Conservation (phyloP, 2,329 filamentous ascomycete genomes). For the Plenodomus tracheiphilus region DNA sequence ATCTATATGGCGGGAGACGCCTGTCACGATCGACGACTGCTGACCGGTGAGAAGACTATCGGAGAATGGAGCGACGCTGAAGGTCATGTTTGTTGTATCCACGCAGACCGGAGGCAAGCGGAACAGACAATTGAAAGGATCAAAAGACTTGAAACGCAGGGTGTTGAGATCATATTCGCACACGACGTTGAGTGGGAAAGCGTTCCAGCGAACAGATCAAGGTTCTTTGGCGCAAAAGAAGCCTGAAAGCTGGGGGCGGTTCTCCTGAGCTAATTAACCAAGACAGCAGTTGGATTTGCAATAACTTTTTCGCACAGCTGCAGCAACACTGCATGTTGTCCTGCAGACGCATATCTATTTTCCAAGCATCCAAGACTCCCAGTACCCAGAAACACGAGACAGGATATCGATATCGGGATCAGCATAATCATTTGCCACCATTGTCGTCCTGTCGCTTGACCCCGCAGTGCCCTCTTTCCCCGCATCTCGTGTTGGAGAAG, state of each 20-base stretch:
- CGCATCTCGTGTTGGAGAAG: neutral
- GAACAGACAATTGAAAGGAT: constrained; percentile 51
- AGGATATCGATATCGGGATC: neutral
- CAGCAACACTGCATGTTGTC: too few relatives aligned
- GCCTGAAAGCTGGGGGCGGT: too few relatives aligned
- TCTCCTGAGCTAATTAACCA: too few relatives aligned
- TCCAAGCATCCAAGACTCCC: too few relatives aligned
- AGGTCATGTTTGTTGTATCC: constrained; percentile 55
- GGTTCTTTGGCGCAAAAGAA: constrained; percentile 33
- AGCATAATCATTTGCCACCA: neutral
- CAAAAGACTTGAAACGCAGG: constrained; percentile 42
- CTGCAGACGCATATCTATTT: too few relatives aligned
- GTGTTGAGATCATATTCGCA: constrained; percentile 56
- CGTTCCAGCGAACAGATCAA: constrained; percentile 32
- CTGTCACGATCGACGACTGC: constrained; percentile 57
- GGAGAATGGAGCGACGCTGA: constrained; percentile 55
- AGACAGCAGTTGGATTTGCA: too few relatives aligned
- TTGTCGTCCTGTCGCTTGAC: neutral
- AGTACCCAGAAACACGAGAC: too few relatives aligned
- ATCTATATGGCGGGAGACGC: constrained; percentile 58
- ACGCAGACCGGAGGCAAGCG: constrained; percentile 53
- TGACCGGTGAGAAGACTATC: constrained; percentile 57
- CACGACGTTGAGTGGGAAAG: constrained; percentile 57
- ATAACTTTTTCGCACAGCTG: neutral
- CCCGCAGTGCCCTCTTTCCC: neutral